These are phyloP conservation scores for Ormosia semicastrata DNA, from an alignment of 306 rosid species.

Conservation along the genomic window DNA sequence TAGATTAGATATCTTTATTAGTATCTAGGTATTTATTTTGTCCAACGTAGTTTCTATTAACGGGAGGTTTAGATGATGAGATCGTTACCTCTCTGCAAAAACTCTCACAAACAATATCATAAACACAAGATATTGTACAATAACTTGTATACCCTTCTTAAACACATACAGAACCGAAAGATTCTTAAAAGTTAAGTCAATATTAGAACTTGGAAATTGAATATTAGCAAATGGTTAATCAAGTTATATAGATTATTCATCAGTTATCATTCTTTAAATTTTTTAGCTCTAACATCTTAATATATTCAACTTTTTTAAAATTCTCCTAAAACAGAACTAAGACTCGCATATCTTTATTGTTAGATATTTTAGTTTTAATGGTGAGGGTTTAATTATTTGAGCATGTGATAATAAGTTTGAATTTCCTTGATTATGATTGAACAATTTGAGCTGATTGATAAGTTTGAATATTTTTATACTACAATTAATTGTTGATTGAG, in stretches of 20 bases:
- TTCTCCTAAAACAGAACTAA: background rate
- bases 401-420: background rate
- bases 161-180: too few species aligned
- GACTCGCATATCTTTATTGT: background rate
- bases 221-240: too few species aligned
- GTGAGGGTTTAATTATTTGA: background rate
- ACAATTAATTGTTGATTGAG: background rate
- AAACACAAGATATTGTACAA: too few species aligned
- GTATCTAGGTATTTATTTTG: background rate
- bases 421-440: background rate
- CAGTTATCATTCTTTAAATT: background rate
- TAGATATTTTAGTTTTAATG: background rate
- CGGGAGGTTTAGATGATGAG: background rate
- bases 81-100: background rate
- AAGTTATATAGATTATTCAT: too few species aligned
- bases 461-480: background rate
- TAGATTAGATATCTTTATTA: background rate
- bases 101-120: background rate
- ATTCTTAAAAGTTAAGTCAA: too few species aligned
- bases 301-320: background rate
- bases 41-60: background rate
- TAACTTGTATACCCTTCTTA: too few species aligned
- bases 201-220: background rate
- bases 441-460: background rate
- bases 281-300: background rate